Base-by-base conservation (phyloP, 257 asterid species). In the Mitragyna speciosa region DNA sequence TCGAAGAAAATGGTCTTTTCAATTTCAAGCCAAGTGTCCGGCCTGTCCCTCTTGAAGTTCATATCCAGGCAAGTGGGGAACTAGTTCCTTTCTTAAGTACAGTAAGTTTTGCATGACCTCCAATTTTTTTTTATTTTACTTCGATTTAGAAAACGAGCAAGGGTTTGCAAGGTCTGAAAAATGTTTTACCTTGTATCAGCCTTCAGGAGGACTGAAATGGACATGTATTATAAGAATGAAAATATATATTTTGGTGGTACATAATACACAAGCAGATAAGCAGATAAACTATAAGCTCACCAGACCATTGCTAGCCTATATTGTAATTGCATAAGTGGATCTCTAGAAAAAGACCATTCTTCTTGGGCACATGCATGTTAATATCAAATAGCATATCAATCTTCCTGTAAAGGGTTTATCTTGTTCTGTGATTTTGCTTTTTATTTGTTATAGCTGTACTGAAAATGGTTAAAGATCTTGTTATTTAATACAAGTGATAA, bases 31-130 rank as follows among this genome's bases (percentile, higher is more conserved):
- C 99, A 51, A 95, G 99, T 87, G 99, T 95, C 81, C 89, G 99
- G 90, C 99, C 99, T 68, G 99, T 95, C 82, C 98, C 99, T 70
- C 99, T 95, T 75, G 99, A 95, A 91, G 99, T 95, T 85, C 99
- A 95, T 89, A 95, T 95, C 87, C 99, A 95, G 99, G 99, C 85
- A 89, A 85, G 94, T 87, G 45, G 48, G 48, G 65, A 83, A 64
- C 72, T 72, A 72, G 78, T 71, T 73, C n/a, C 65, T 68, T 31
- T 81, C 75, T 45, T 52, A 72, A 47, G 82, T 73, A 79, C 31
- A 7, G 24, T 66, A 45, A 33, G 30, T 45, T 74, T 73, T 80
- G 26, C 26, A 2, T 24, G 65, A n/a, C 36, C 52, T 54, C 17
- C 67, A 52, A 51, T 28, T 54, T 54, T 58, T 73, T 51, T n/a